Base-by-base conservation (phyloP, 495 filamentous ascomycete genomes). In the Chaetomium fimeti region DNA sequence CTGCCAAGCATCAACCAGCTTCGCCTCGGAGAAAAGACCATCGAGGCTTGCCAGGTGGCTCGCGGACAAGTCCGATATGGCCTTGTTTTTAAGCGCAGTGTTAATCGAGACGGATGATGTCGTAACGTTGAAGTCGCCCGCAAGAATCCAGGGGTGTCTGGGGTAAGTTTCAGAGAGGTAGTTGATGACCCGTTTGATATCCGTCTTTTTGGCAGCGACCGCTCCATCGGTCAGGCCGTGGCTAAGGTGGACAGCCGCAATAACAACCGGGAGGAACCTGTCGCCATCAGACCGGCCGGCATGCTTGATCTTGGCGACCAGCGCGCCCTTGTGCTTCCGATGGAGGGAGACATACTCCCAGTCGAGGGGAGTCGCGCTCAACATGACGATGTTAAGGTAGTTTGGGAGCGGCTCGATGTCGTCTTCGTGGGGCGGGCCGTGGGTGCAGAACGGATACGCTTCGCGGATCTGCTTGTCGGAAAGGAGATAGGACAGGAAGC, bases 121-220 rank as follows among this genome's bases (percentile, higher is more conserved):
- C 6, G 78, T 72, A 20, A 86, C 68, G 61, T 87, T 87, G 71
- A 85, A 84, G 68, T 87, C 85, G 2, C 85, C 85, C 2, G 80
- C 84, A 32, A 87, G 60, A 47, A 87, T 76, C 76, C 78, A 84
- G 24, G 77, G 72, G 61, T 78, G 75, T 1, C 56, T 32, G 27
- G 70, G 58, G 52, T 82, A 78, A 3, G 48, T 48, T 1, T 54
- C 48, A 1, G 66, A 68, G 15, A 87, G 62, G 65, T 84, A 75
- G n/a, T 60, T 62, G 12, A 81, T 65, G 15, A 85, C 29, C 40
- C 70, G 72, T 52, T 75, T 71, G 36, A 86, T 66, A 57, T 87
- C 83, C 1, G 62, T 47, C 58, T 77, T 78, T 67, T 85, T 86
- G 16, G 79, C 72, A 0, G 75, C 74, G 18, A 87, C 75, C 11